Percentiles rank a stretch among this genome's conserved stretches.
Conservation (phyloP, 2,329 filamentous ascomycete species). For the Pyricularia sp. region DNA sequence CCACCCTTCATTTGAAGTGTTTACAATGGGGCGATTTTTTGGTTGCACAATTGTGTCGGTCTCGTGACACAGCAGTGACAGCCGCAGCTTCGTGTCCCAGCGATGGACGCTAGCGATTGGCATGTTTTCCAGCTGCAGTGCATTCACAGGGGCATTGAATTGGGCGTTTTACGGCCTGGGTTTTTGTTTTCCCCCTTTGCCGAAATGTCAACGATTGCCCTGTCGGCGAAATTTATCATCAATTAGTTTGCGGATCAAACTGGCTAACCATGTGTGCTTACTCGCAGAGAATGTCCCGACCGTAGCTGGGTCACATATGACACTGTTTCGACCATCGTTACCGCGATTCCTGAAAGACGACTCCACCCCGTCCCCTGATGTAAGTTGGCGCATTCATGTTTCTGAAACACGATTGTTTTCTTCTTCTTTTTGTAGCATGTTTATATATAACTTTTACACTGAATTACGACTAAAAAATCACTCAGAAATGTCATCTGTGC, state of each 20-base stretch:
- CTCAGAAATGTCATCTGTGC: constrained; percentile 76
- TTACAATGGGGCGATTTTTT: background rate
- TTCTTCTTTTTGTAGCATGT: background rate
- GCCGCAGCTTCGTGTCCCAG: background rate
- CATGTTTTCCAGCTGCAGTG: background rate
- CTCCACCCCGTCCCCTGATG: constrained; percentile 31
- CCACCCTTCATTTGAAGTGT: background rate
- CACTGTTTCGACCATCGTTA: constrained; percentile 74
- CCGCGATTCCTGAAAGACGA: constrained; percentile 55
- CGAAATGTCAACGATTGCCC: background rate
- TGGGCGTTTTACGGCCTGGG: background rate
- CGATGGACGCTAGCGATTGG: background rate
- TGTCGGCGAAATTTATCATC: background rate
- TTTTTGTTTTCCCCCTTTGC: background rate
- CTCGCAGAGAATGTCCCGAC: constrained; percentile 59
- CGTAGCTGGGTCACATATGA: constrained; percentile 95
- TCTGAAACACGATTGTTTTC: background rate
- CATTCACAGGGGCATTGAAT: background rate
- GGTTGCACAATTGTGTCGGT: background rate
- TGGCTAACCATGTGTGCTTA: constrained; percentile 23
- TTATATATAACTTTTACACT: background rate
- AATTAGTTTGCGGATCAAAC: constrained; percentile 12
- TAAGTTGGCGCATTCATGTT: constrained; percentile 10
- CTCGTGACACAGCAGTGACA: background rate
- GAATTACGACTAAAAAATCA: background rate